These are phyloP conservation scores for Alternaria burnsii DNA, from an alignment of 2,329 filamentous ascomycete genomes.

Conservation along the genomic window DNA sequence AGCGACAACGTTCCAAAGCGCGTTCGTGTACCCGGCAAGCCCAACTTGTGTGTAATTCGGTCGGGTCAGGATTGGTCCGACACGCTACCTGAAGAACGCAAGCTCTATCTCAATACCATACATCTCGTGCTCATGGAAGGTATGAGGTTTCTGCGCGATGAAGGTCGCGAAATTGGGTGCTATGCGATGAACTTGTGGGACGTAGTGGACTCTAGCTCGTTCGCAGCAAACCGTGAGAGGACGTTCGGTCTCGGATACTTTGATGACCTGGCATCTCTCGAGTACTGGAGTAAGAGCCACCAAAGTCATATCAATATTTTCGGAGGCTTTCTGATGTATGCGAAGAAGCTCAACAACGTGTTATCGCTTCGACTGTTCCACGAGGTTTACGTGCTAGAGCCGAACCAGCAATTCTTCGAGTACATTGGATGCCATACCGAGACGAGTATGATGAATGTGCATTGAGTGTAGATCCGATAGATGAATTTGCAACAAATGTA, in stretches of 20 bases:
- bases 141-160: constrained; percentile 57
- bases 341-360: constrained; percentile 48
- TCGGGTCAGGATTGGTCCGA: constrained; percentile 59
- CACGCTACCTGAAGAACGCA: constrained; percentile 53
- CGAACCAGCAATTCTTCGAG: constrained; percentile 55
- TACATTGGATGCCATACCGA: constrained; percentile 53
- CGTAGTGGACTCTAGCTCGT: constrained; percentile 42
- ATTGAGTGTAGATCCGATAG: not conserved
- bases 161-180: constrained; percentile 56
- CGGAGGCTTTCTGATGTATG: constrained; percentile 52
- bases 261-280: constrained; percentile 52
- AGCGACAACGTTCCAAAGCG: constrained; percentile 20
- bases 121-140: constrained; percentile 55
- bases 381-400: constrained; percentile 53
- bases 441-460: constrained; percentile 45
- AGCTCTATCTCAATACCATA: constrained; percentile 57
- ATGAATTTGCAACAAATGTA: not conserved
- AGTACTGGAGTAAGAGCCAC: constrained; percentile 54
- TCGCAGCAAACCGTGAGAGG: constrained; percentile 35
- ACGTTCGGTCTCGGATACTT: constrained; percentile 57
- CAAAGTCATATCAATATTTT: constrained; percentile 55
- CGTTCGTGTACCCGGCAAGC: constrained; percentile 48
- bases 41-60: constrained; percentile 56
- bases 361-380: constrained; percentile 53
- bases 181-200: constrained; percentile 57